Evolutionary conservation across 2,329 filamentous ascomycete genomes (phyloP).

Genomic region (Trichoderma sp.): DNA sequence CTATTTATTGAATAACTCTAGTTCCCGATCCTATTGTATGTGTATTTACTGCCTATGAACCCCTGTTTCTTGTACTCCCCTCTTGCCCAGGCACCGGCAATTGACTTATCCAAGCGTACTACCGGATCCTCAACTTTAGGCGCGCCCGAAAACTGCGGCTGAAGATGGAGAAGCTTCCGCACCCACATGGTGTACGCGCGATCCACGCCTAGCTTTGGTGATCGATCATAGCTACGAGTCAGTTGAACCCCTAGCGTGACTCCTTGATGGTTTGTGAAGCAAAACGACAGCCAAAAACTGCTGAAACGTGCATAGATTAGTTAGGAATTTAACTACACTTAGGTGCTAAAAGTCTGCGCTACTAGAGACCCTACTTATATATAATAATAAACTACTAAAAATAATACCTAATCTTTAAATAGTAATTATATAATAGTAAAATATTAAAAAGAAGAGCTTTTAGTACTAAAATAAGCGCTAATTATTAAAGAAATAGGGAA

Average conservation of each 20-base stretch:
- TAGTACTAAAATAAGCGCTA: too few relatives aligned
- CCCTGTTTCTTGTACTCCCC: background rate
- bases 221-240: slow-evolving; percentile 13
- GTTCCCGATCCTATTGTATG: too few relatives aligned
- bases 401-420: too few relatives aligned
- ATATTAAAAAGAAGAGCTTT: too few relatives aligned
- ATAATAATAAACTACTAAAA: too few relatives aligned
- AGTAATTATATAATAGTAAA: too few relatives aligned
- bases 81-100: background rate
- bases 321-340: too few relatives aligned
- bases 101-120: background rate
- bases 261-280: background rate
- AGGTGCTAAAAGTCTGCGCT: too few relatives aligned
- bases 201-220: background rate
- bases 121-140: background rate
- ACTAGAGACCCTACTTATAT: too few relatives aligned
- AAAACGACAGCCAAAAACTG: background rate
- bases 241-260: background rate
- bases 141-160: background rate
- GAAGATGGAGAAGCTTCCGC: slow-evolving; percentile 8
- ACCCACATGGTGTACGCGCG: background rate
- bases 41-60: too few relatives aligned
- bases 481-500: too few relatives aligned
- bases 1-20: too few relatives aligned
- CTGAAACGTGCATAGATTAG: background rate